Evolutionary conservation across 352 stramenopile genomes (phyloP).

Genomic region (Globisporangium echinulatum): DNA sequence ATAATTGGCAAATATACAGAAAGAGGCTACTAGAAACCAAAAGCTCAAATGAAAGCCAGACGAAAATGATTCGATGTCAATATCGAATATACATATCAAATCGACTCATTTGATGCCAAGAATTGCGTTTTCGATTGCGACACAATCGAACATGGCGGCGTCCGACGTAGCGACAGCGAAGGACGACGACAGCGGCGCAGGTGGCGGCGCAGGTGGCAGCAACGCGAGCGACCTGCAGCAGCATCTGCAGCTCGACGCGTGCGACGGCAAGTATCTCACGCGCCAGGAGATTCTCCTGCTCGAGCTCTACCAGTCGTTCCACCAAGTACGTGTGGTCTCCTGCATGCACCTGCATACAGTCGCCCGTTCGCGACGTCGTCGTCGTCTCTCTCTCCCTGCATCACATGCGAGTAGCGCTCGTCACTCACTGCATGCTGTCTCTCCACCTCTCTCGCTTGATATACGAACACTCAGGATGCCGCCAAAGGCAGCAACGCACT

Average conservation of each 20-base stretch:
- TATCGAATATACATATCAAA: no score
- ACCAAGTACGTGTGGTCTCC: conserved; percentile 9
- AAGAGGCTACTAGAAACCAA: no score
- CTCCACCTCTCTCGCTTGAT: neutral
- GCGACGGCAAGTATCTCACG: conserved; percentile 69
- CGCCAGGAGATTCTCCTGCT: conserved; percentile 69
- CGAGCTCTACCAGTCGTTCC: conserved; percentile 51
- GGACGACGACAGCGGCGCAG: conserved; percentile 31
- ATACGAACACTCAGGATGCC: conserved; percentile 1
- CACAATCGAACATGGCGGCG: no score
- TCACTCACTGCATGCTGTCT: neutral
- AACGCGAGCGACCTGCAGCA: conserved; percentile 39
- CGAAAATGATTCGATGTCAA: no score
- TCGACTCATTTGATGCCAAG: no score
- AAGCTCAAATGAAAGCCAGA: no score
- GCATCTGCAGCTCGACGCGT: conserved; percentile 68
- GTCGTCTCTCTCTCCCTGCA: neutral
- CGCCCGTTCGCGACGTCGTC: neutral
- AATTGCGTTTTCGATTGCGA: no score
- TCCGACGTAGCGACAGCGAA: conserved; percentile 15
- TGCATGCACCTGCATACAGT: no score
- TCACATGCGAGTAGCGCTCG: neutral
- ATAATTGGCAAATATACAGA: no score
- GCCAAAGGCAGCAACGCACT: conserved; percentile 1
- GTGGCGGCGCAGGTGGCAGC: conserved; percentile 11